Percentiles rank a stretch among this genome's conserved stretches.
phyloP scores from a whole-genome alignment of 2,329 filamentous ascomycete genomes.

The Cladosporium halotolerans region DNA sequence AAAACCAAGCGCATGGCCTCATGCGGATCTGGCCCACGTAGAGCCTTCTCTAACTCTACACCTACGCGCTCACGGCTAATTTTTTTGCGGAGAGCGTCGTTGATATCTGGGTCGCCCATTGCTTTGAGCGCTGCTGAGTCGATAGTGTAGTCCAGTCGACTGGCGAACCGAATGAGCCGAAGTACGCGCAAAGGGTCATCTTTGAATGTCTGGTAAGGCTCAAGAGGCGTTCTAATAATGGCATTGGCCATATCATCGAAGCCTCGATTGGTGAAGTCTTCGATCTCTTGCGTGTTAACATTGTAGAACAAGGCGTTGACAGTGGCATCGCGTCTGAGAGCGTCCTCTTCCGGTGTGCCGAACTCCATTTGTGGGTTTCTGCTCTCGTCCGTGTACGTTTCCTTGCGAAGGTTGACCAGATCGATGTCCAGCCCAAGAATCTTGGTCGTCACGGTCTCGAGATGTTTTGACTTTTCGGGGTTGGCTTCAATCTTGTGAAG shows the following conservation, averaged over 20 bases:
- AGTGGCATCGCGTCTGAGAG: slow-evolving; percentile 80
- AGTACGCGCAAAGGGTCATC: slow-evolving; percentile 87
- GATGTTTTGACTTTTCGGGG: slow-evolving; percentile 91
- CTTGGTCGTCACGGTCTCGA: slow-evolving; percentile 82
- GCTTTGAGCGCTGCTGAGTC: slow-evolving; percentile 60
- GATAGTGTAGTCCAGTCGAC: slow-evolving; percentile 72
- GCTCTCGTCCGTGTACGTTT: slow-evolving; percentile 83
- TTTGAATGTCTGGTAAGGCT: slow-evolving; percentile 85
- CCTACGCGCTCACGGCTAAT: slow-evolving; percentile 89
- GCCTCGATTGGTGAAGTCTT: slow-evolving; percentile 75
- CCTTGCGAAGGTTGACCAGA: slow-evolving; percentile 88
- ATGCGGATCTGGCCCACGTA: slow-evolving; percentile 63
- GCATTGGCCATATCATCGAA: slow-evolving; percentile 65
- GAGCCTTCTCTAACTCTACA: slow-evolving; percentile 84
- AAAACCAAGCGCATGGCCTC: slow-evolving; percentile 61
- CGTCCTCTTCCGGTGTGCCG: slow-evolving; percentile 85
- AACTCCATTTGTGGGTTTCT: slow-evolving; percentile 91
- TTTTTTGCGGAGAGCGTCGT: slow-evolving; percentile 72
- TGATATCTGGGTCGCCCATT: slow-evolving; percentile 75
- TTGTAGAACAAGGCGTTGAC: slow-evolving; percentile 97
- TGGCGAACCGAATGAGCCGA: slow-evolving; percentile 83
- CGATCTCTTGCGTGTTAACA: slow-evolving; percentile 67
- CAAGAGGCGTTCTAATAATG: slow-evolving; percentile 77
- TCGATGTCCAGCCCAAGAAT: slow-evolving; percentile 86
- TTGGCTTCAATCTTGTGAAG: slow-evolving; percentile 87